Base-by-base conservation (phyloP, 352 stramenopile species). In the Thalassiosira exigua region DNA sequence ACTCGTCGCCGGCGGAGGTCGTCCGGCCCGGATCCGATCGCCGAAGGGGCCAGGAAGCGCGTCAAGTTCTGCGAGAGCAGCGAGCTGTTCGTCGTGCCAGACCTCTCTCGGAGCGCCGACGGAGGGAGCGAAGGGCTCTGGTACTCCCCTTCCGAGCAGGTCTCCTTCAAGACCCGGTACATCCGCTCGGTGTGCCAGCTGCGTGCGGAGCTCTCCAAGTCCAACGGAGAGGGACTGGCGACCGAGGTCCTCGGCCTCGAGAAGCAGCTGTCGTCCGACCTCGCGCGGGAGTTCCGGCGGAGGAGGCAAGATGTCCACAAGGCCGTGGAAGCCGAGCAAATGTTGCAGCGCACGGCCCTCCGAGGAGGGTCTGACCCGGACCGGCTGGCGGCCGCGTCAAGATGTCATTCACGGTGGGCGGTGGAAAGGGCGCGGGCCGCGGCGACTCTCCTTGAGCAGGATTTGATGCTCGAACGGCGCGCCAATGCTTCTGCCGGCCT, bases 21-120 rank as follows among this genome's bases (percentile, higher is more conserved):
- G n/a, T n/a, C n/a, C n/a, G n/a, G n/a, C n/a, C n/a, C n/a, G n/a
- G n/a, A n/a, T n/a, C n/a, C n/a, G n/a, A n/a, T n/a, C n/a, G n/a
- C n/a, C n/a, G n/a, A n/a, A n/a, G n/a, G n/a, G n/a, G n/a, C n/a
- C n/a, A n/a, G n/a, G n/a, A 44, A 14, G 14, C 36, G 58, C 26
- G 58, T 67, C 22, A 19, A 12, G 17, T 67, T 67, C 21, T 67
- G 32, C 17, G 30, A 67, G 32, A 48, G 17, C n/a, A 67, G 36
- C n/a, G 32, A 67, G n/a, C 50, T 67, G 58, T 67, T 54, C 33
- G 32, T 67, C 58, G 58, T 67, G 4, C n/a, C 58, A n/a, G 29
- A 51, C 21, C 9, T 54, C 33, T 39, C 17, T 26, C 33, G 21
- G 36, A 7, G 7, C 7, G 36, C 7, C 36, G 7, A 14, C 36